phyloP scores from a whole-genome alignment of 1,139 yeast genomes.

The Debaryomyces subglobosus region DNA sequence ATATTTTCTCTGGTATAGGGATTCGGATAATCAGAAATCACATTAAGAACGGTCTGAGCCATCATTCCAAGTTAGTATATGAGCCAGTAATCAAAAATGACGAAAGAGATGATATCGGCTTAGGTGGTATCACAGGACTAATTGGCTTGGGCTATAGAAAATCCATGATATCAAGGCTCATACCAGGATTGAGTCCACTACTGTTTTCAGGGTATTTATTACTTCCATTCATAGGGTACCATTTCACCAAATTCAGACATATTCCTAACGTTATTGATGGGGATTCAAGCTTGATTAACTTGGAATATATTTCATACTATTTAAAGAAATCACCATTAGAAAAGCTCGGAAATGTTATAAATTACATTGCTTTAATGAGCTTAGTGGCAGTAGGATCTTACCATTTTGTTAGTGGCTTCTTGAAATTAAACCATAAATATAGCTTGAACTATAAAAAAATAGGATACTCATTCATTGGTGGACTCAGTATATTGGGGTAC shows the following conservation, averaged over 20 bases:
- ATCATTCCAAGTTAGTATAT: constrained; percentile 13
- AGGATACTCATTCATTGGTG: constrained; percentile 37
- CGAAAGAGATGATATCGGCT: constrained; percentile 52
- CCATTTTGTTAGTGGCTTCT: constrained; percentile 41
- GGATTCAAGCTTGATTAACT: constrained; percentile 59
- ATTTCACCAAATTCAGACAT: constrained; percentile 50
- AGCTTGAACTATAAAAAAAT: constrained; percentile 33
- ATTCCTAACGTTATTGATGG: constrained; percentile 61
- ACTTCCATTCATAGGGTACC: constrained; percentile 49
- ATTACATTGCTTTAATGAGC: constrained; percentile 22
- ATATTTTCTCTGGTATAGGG: constrained; percentile 56
- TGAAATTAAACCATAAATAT: constrained; percentile 33
- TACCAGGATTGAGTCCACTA: constrained; percentile 48
- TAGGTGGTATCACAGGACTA: constrained; percentile 59
- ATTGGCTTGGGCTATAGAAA: constrained; percentile 57
- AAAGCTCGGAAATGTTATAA: constrained; percentile 23
- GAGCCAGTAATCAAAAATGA: constrained; percentile 21
- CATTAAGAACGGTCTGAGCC: constrained; percentile 13
- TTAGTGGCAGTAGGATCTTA: constrained; percentile 33
- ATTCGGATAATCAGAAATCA: constrained; percentile 44
- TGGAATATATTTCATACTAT: constrained; percentile 56
- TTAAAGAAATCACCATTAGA: constrained; percentile 26
- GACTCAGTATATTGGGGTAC: constrained; percentile 28
- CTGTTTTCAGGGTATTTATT: constrained; percentile 63
- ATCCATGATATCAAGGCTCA: constrained; percentile 42